Base-by-base conservation (phyloP, 1,139 yeast species). In the Suhomyces bolitotheri region DNA sequence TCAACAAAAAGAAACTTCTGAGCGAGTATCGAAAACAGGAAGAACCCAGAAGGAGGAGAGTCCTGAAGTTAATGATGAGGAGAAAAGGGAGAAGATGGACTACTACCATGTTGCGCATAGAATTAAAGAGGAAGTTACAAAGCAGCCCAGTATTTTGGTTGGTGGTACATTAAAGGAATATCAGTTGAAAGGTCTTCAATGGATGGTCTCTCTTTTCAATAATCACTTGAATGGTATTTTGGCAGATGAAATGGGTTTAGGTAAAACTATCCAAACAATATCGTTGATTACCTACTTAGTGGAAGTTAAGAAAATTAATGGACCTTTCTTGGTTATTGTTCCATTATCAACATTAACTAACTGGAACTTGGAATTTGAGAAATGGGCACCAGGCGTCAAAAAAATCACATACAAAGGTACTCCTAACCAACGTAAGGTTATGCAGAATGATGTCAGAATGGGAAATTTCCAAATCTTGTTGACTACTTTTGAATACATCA, bases 191-290 rank as follows among this genome's bases (percentile, higher is more conserved):
- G 97, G 97, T 58, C 71, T 90, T 41, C 96, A 92, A 60, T 90
- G 97, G 98, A 90, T 92, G 97, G 95, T 90, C 4, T 90, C 97
- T 0, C 71, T 92, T 41, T 90, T 76, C 60, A 92, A 92, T 60
- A 92, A 92, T 62, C 92, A 89, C 58, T 72, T 92, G 54, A 90
- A 92, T 58, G 97, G 97, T 68, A 90, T 90, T 44, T 67, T 90
- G 41, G 97, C 97, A 5, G 97, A 86, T 64, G 92, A 90, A 62
- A 86, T 86, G 95, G 95, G 95, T 46, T 69, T 86, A 33, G 95
- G 95, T 59, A 86, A 86, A 51, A 87, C 96, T 5, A 86, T 87
- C 53, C 96, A 87, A 61, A 78, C 94, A 0, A 81, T 87, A 37
- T 83, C 95, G 1, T 65, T 87, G 34, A 69, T 87, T 33, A 78